Evolutionary conservation across 257 asterid genomes (phyloP), one percentile per base, ranked within the genome.

Genomic region (Salvia hispanica): DNA sequence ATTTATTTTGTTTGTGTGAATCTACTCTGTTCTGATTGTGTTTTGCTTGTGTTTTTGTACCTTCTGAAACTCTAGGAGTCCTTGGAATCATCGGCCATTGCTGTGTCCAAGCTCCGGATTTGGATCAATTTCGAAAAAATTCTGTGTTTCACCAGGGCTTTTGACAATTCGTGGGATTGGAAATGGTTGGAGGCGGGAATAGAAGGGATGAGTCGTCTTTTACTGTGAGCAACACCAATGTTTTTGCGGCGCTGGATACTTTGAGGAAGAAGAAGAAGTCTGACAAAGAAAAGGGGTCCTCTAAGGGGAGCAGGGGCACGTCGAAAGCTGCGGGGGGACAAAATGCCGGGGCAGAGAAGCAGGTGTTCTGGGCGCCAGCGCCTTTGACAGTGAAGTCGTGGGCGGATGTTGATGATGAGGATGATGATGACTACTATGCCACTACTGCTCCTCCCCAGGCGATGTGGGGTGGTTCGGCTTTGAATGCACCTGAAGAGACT

Each of bases 351-450:
- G 66, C 71, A 7, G 80, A 83, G 80, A 80, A 79, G 79, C 89
- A 67, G 81, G 93, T 92, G 44, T 88, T 54, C 76, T 92, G 97
- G 98, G 92, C 97, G 9, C 98, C 97, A 0, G 89, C 98, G 3
- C 98, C 98, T 34, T 64, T 92, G 79, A 86, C 91, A 0, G 79
- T 70, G 11, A 92, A 88, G 82, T 88, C 96, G 0, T 92, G 98
- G 98, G 98, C 97, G 1, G 98, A 92, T 86, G 96, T 90, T 13
- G 98, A 92, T 33, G 98, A 92, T 21, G 98, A 92, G 67, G 97
- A 90, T 66, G 98, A 92, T 51, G 98, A 89, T 61, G 97, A 92
- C 79, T 92, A 92, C 78, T 92, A 82, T 37, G 97, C 97, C 34
- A 92, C 97, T 58, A 82, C 90, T 10, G 97, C 97, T 13, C 96